Evolutionary conservation across 129 eudicot species (phyloP).

Genomic region (Dittrichia graveolens): DNA sequence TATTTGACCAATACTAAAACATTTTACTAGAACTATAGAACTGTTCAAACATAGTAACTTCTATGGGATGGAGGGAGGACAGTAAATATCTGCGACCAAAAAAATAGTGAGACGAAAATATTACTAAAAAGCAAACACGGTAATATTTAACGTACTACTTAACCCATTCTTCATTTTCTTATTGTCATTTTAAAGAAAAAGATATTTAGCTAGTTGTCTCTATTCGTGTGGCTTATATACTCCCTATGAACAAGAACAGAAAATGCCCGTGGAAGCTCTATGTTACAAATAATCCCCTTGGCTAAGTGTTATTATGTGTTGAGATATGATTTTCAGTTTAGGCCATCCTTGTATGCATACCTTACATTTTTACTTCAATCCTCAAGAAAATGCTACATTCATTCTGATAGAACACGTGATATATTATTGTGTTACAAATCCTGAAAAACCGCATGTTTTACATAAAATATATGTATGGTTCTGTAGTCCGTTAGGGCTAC

Average conservation of each 20-base stretch:
- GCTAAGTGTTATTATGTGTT: not conserved
- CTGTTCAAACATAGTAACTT: not conserved
- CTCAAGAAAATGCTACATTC: not conserved
- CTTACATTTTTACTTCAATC: not conserved
- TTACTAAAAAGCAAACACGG: not conserved
- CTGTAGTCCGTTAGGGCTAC: not conserved
- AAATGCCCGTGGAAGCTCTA: not conserved
- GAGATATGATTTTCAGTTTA: not conserved
- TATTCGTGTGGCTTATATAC: too few species aligned
- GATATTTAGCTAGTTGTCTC: not conserved
- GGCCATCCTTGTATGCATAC: not conserved
- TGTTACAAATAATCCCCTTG: not conserved
- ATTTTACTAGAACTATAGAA: not conserved
- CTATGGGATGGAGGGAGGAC: not conserved
- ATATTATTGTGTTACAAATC: not conserved
- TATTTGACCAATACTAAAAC: not conserved
- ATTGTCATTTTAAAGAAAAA: not conserved
- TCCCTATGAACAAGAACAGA: not conserved
- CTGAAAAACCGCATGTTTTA: not conserved
- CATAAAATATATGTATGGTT: not conserved
- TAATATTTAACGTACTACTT: not conserved
- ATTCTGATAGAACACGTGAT: not conserved
- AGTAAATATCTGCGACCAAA: not conserved
- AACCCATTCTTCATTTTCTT: slow-evolving; percentile 6
- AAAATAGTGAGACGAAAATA: too few species aligned